Evolutionary conservation across 768 basidiomycete species (phyloP), one percentile per base, ranked within the genome.

Genomic region (Boletellus sp.): DNA sequence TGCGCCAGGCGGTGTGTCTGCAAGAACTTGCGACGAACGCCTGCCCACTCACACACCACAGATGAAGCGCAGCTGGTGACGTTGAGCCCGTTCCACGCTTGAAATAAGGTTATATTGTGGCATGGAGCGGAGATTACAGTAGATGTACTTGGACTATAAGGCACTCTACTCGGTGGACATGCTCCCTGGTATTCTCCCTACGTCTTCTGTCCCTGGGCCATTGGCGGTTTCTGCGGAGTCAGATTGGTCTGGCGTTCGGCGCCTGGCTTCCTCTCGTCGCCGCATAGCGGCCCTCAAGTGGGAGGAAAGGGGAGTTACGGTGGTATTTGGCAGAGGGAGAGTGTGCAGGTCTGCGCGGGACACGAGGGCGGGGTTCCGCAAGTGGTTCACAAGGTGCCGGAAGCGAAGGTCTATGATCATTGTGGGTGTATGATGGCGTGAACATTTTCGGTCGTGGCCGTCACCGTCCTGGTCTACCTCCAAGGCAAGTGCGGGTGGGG

Each of bases 1-100:
- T 99, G 28, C 81, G 83, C 41, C 74, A 80, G 56, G 84, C 84
- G 47, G 95, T 96, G 70, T 51, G 85, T 83, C 43, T 8, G 13
- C 32, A 42, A 32, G 19, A 20, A 35, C 40, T 47, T 13, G 20
- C n/a, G 12, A 28, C 28, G 26, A 20, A 19, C 13, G 16, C 40
- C 12, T 28, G 16, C 15, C 34, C 17, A 12, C 49, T 58, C 20
- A 56, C 24, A 11, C 19, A 16, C 37, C 20, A 11, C 47, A 83
- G 82, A 75, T 83, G 78, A 76, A 74, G 49, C 73, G 81, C 53
- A 81, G 77, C 60, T 79, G 78, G 77, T 81, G 59, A 72, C 37
- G 28, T 7, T 10, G 19, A 43, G 22, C 22, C 37, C 38, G 15
- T 26, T 26, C 43, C 26, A 34, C 17, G 32, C 22, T 20, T 22